Base-by-base conservation (phyloP, 768 basidiomycete species). In the Tulasnella calospora region DNA sequence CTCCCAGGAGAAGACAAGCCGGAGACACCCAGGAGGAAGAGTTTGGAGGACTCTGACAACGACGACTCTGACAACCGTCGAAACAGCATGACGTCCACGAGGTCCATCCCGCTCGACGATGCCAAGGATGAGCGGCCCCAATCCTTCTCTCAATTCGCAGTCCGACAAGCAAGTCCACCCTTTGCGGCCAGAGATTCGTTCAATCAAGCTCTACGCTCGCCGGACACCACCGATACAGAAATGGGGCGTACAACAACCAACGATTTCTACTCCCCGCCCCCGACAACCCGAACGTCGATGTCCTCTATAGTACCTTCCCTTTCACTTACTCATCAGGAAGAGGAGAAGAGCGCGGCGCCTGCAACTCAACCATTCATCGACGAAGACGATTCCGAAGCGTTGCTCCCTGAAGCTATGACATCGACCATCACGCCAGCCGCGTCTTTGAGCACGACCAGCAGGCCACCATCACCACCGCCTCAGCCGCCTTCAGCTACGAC, bases 281-380 rank as follows among this genome's bases (percentile, higher is more conserved):
- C 75, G 8, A 76, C 75, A 33, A 61, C 75, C 7, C 75, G 75
- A 30, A 76, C 75, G 8, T 76, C 75, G 17, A 27, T 61, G 23
- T 76, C 75, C 8, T 76, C 75, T 21, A 30, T 55, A n/a, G 55
- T 76, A 6, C 55, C 55, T 4, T 75, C 74, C 46, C 38, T 75
- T 15, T 51, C 75, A 19, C 55, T 40, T 57, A 27, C 61, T 5
- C 61, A 67, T 30, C 61, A 27, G 35, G 57, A 76, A 40, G 51
- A 38, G 35, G 61, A 46, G 33, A 46, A 46, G 41, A 10, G 35
- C 15, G n/a, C 12, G 35, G 55, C 19, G 10, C 23, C 51, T 19
- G 30, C 27, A n/a, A 23, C 36, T 7, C n/a, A 33, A 21, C 38
- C 36, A 51, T 21, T 33, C 21, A 47, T 40, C 55, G 23, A 51